phyloP scores from a whole-genome alignment of 805 yeast genomes.

The Jamesozyma gamospora region DNA sequence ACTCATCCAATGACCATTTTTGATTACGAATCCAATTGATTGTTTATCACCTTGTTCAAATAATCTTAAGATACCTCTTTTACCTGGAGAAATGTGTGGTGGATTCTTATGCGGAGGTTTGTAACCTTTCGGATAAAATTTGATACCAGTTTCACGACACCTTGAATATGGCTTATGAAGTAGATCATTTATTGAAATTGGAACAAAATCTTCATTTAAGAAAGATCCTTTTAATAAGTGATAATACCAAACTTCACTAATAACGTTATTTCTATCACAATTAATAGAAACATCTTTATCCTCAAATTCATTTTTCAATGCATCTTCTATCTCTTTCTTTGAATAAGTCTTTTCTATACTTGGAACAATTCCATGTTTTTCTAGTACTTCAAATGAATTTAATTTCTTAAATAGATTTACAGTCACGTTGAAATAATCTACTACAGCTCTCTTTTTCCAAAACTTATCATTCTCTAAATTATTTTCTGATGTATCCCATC shows the following conservation, averaged over 20 bases:
- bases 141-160: slow-evolving; percentile 65
- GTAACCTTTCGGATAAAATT: slow-evolving; percentile 58
- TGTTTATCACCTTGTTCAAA: slow-evolving; percentile 25
- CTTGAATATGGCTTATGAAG: slow-evolving; percentile 33
- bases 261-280: slow-evolving; percentile 43
- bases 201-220: slow-evolving; percentile 50
- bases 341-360: slow-evolving; percentile 46
- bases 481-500: slow-evolving; percentile 13
- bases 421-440: slow-evolving; percentile 58
- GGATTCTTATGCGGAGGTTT: slow-evolving; percentile 17
- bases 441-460: slow-evolving; percentile 35
- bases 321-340: slow-evolving; percentile 42
- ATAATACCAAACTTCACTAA: slow-evolving; percentile 61
- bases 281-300: slow-evolving; percentile 51
- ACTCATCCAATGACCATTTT: slow-evolving; percentile 76
- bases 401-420: slow-evolving; percentile 46
- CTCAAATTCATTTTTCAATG: slow-evolving; percentile 38
- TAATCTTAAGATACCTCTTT: slow-evolving; percentile 22
- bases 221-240: slow-evolving; percentile 66
- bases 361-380: slow-evolving; percentile 65
- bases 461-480: slow-evolving; percentile 2
- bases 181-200: slow-evolving; percentile 42
- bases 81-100: slow-evolving; percentile 8
- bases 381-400: slow-evolving; percentile 60
- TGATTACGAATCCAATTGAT: slow-evolving; percentile 47